Evolutionary conservation across 495 filamentous ascomycete species (phyloP), one percentile per base, ranked within the genome.

Genomic region (Cetradonia linearis): DNA sequence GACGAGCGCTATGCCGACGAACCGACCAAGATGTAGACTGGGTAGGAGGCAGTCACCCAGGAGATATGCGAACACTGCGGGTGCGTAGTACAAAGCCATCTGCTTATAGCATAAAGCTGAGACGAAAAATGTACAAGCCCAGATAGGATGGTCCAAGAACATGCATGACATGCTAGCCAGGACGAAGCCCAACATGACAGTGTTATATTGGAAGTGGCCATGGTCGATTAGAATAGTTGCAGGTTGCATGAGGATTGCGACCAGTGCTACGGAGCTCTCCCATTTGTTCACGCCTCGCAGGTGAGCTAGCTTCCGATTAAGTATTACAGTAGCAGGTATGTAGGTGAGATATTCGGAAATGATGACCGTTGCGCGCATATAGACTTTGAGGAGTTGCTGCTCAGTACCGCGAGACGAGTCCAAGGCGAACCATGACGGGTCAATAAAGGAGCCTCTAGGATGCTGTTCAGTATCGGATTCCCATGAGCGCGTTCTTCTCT

Each of bases 141-240:
- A 96, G 60, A 95, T 79, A 67, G 86, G 83, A 47, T 89, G 82
- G 5, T 87, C 88, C 3, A 90, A 89, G 44, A 95, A 70, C 67
- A 96, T 87, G 70, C 88, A 90, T 40, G 90, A 91, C 76, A 95
- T 82, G 66, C 86, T 89, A 0, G 90, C 91, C 36, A 91, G 72
- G 9, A 91, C 78, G 34, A 96, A 81, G 0, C 94, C 93, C 6
- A 97, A 83, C 93, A 98, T 98, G 55, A 97, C 91, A 0, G 90
- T 93, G 70, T 98, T 98, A 70, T 95, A 98, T 73, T 98, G 93
- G 71, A 98, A 98, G 72, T 98, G 93, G n/a, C 89, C 88, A 68
- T 97, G 92, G 66, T 98, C 93, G 66, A 97, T 87, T 14, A 98
- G 80, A 57, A 96, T 93, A 7, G 87, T 89, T 2, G 82, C 86